phyloP scores from a whole-genome alignment of 1,284 basidiomycete species.

The Cronartium quercuum region DNA sequence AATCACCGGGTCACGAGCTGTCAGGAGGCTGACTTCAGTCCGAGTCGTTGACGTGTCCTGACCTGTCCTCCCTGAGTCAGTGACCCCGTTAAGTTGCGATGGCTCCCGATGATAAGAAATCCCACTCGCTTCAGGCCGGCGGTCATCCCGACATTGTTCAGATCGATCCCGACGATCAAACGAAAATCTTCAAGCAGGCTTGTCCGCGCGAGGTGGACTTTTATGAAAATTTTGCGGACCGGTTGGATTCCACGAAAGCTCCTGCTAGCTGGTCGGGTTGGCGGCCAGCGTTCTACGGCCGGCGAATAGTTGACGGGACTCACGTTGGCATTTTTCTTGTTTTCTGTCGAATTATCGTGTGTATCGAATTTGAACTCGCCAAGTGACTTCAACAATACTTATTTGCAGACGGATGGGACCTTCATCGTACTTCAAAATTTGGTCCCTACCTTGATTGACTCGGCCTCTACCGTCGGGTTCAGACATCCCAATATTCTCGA shows the following conservation, averaged over 20 bases:
- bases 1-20: too few relatives aligned
- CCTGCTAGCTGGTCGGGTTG: conserved; percentile 1
- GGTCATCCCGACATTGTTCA: conserved; percentile 18
- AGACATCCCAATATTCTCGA: conserved; percentile 30
- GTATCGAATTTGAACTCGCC: too few relatives aligned
- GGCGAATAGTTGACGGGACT: too few relatives aligned
- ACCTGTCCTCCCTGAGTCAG: too few relatives aligned
- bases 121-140: conserved; percentile 10
- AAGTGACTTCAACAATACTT: too few relatives aligned
- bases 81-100: not conserved
- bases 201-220: conserved; percentile 4
- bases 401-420: not conserved
- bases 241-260: not conserved
- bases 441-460: not conserved
- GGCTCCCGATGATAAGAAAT: not conserved
- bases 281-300: conserved; percentile 22
- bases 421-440: conserved; percentile 25
- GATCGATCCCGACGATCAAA: conserved; percentile 1
- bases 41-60: too few relatives aligned
- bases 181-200: conserved; percentile 17
- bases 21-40: too few relatives aligned
- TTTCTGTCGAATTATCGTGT: too few relatives aligned
- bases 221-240: conserved; percentile 12
- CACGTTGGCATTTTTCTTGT: too few relatives aligned
- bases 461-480: not conserved